phyloP scores from a whole-genome alignment of 2,329 filamentous ascomycete genomes.

The Whalleya microplaca region DNA sequence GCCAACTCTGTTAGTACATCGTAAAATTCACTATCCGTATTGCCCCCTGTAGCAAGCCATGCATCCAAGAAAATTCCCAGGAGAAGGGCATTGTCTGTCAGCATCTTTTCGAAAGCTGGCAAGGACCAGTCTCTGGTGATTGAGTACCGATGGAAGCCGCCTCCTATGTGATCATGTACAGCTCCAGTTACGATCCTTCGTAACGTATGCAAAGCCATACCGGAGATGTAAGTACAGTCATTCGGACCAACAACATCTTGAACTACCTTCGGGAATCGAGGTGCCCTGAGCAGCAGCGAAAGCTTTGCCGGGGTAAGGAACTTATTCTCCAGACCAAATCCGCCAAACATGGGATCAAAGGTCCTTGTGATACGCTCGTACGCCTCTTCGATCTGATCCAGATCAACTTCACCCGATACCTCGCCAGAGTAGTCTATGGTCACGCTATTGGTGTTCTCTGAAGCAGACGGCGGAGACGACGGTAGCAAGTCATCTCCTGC shows the following conservation, averaged over 20 bases:
- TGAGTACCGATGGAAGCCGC: slow-evolving; percentile 73
- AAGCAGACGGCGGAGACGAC: slow-evolving; percentile 17
- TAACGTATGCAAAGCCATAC: slow-evolving; percentile 82
- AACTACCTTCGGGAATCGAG: slow-evolving; percentile 71
- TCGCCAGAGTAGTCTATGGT: slow-evolving; percentile 35
- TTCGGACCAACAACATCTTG: slow-evolving; percentile 84
- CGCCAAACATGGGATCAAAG: slow-evolving; percentile 79
- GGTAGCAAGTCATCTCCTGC: slow-evolving; percentile 36
- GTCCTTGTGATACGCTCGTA: slow-evolving; percentile 78
- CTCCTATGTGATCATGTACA: slow-evolving; percentile 59
- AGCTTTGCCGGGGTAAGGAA: slow-evolving; percentile 89
- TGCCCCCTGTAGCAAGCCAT: slow-evolving; percentile 62
- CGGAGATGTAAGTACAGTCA: slow-evolving; percentile 72
- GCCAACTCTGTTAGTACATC: slow-evolving; percentile 80
- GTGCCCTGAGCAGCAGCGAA: slow-evolving; percentile 76
- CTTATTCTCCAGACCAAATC: slow-evolving; percentile 82
- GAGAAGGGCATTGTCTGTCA: slow-evolving; percentile 89
- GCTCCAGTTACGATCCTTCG: slow-evolving; percentile 68
- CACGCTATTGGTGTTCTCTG: slow-evolving; percentile 9
- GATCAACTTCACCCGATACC: slow-evolving; percentile 73
- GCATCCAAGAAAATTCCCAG: slow-evolving; percentile 84
- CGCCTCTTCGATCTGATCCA: slow-evolving; percentile 91
- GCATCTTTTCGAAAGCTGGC: slow-evolving; percentile 96
- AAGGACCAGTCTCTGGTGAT: slow-evolving; percentile 91
- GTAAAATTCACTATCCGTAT: slow-evolving; percentile 71